A percentile compares a stretch with the other conserved stretches of the same genome.
Conservation (phyloP, 2,329 filamentous ascomycete genomes). For the Calonectria pteridis region DNA sequence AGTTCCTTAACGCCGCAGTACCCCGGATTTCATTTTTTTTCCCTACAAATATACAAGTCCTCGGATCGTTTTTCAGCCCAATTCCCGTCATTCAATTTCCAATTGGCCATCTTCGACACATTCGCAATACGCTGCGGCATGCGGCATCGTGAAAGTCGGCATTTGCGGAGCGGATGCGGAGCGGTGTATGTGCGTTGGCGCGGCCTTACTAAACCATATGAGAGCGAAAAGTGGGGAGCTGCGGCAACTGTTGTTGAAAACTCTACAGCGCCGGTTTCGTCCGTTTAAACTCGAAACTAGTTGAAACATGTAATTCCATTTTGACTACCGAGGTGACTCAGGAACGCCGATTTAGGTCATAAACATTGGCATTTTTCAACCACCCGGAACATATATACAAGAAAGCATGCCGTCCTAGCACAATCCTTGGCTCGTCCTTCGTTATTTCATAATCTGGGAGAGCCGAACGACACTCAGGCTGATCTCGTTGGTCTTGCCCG, state of each 20-base stretch:
- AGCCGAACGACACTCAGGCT: constrained; percentile 51
- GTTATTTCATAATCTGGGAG: constrained; percentile 40
- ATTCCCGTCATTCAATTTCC: background rate
- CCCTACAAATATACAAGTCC: background rate
- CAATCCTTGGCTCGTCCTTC: too few species aligned
- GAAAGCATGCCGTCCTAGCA: background rate
- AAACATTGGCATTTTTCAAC: background rate
- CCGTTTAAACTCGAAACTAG: background rate
- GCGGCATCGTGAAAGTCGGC: background rate
- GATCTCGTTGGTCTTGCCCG: constrained; percentile 59
- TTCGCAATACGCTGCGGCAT: constrained; percentile 15
- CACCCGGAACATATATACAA: background rate
- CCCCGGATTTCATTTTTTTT: background rate
- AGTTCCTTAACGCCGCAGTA: background rate
- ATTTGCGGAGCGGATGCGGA: background rate
- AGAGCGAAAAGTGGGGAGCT: background rate
- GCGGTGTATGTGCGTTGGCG: background rate
- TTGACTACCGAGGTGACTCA: background rate
- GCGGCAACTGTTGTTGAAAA: background rate
- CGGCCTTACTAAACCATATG: background rate
- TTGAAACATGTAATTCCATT: background rate
- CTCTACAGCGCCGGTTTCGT: background rate
- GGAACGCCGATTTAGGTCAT: background rate
- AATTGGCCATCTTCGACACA: background rate
- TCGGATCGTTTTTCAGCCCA: too few species aligned